Evolutionary conservation across 352 stramenopile species (phyloP).

Genomic region (Phytophthora cactorum): DNA sequence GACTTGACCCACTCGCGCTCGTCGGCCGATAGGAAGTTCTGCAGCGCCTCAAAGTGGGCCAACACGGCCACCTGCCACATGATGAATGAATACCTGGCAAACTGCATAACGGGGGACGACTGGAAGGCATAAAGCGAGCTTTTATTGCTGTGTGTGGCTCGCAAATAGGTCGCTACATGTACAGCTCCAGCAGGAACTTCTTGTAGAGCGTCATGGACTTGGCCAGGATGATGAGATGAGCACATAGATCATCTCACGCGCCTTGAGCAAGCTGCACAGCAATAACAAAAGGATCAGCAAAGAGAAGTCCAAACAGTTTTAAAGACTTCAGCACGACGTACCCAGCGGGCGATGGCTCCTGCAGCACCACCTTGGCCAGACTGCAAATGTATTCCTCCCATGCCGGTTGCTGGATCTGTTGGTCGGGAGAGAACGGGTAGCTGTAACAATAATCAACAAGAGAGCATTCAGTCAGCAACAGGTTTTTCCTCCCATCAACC

Average conservation of each 20-base stretch:
- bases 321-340: slow-evolving; percentile 32
- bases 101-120: slow-evolving; percentile 10
- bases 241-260: slow-evolving; percentile 98
- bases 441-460: slow-evolving; percentile 32
- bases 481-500: background rate
- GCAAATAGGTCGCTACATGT: slow-evolving; percentile 58
- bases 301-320: background rate
- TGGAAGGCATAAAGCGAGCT: background rate
- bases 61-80: slow-evolving; percentile 51
- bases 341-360: slow-evolving; percentile 95
- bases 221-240: slow-evolving; percentile 97
- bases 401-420: slow-evolving; percentile 90
- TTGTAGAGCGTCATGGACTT: slow-evolving; percentile 99
- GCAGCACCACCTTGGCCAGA: slow-evolving; percentile 94
- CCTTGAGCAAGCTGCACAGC: slow-evolving; percentile 85
- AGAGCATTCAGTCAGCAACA: background rate
- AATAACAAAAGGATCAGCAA: slow-evolving; percentile 1
- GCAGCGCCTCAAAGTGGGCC: slow-evolving; percentile 47
- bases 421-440: slow-evolving; percentile 86
- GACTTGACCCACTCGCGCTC: slow-evolving; percentile 37
- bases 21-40: slow-evolving; percentile 36
- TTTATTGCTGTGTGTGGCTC: slow-evolving; percentile 9
- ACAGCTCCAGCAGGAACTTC: slow-evolving; percentile 96
- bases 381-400: slow-evolving; percentile 98
- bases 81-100: slow-evolving; percentile 17